Evolutionary conservation across 2,329 filamentous ascomycete genomes (phyloP).

Genomic region (Penicillium sp.): DNA sequence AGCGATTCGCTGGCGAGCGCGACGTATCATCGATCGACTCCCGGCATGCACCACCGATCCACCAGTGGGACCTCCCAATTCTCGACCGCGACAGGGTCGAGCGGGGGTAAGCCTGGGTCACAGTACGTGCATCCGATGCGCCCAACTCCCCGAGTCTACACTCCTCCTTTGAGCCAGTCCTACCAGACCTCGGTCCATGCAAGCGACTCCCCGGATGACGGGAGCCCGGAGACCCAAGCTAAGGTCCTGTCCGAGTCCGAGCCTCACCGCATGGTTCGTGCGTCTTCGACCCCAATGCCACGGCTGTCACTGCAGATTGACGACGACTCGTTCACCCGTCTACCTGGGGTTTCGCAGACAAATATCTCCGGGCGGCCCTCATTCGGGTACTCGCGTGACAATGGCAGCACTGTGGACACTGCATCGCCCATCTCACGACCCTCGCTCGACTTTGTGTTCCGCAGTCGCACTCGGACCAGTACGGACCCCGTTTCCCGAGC

Average conservation of each 20-base stretch:
- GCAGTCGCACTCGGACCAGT: constrained; percentile 52
- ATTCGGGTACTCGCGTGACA: constrained; percentile 53
- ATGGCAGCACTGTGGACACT: constrained; percentile 52
- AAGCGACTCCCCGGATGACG: constrained; percentile 47
- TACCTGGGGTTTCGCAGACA: constrained; percentile 55
- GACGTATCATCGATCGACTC: constrained; percentile 43
- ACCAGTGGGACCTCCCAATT: constrained; percentile 59
- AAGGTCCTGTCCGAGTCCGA: constrained; percentile 26
- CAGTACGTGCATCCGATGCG: constrained; percentile 59
- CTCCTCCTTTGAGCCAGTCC: constrained; percentile 54
- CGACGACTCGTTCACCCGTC: constrained; percentile 48
- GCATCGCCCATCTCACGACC: constrained; percentile 57
- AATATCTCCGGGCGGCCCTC: constrained; percentile 54
- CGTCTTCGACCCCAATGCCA: constrained; percentile 34
- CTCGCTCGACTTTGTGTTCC: constrained; percentile 59
- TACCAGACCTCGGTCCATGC: constrained; percentile 53
- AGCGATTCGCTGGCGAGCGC: constrained; percentile 44
- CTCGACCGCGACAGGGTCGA: constrained; percentile 50
- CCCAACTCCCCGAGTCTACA: constrained; percentile 57
- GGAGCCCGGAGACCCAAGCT: constrained; percentile 49
- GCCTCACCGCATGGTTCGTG: constrained; percentile 32
- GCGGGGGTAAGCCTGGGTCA: constrained; percentile 51
- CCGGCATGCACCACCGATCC: constrained; percentile 53
- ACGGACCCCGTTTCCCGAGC: constrained; percentile 57
- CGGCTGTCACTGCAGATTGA: constrained; percentile 42